Percentiles rank a stretch among this genome's conserved stretches.
Conservation (phyloP, 352 stramenopile genomes). For the Sclerospora graminicola region DNA sequence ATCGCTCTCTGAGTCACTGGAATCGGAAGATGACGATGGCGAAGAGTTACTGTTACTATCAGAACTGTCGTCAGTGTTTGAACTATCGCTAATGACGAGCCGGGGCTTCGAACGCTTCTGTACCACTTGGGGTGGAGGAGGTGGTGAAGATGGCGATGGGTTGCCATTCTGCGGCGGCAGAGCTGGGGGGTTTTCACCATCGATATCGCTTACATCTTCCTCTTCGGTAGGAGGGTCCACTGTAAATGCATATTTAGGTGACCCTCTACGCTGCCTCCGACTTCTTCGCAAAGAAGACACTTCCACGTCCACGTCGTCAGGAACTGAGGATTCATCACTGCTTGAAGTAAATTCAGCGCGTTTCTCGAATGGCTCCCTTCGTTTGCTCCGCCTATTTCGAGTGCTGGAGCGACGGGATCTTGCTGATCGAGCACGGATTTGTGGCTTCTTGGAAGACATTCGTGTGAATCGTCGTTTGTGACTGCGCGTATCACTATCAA, state of each 20-base stretch:
- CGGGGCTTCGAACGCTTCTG: slow-evolving; percentile 23
- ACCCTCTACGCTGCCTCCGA: slow-evolving; percentile 4
- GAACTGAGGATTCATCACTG: slow-evolving; percentile 15
- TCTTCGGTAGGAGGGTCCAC: slow-evolving; percentile 11
- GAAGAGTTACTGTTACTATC: slow-evolving; percentile 23
- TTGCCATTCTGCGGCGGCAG: slow-evolving; percentile 7
- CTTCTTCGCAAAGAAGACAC: slow-evolving; percentile 15
- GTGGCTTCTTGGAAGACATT: slow-evolving; percentile 9
- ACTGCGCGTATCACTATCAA: slow-evolving; percentile 21
- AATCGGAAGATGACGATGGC: slow-evolving; percentile 33
- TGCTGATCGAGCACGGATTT: slow-evolving; percentile 11
- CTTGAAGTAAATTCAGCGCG: slow-evolving; percentile 13
- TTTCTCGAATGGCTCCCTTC: slow-evolving; percentile 16
- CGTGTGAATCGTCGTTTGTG: slow-evolving; percentile 17
- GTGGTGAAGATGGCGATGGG: slow-evolving; percentile 12
- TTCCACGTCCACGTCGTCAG: slow-evolving; percentile 7
- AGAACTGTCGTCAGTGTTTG: slow-evolving; percentile 45
- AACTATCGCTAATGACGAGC: slow-evolving; percentile 51
- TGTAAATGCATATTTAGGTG: slow-evolving; percentile 5
- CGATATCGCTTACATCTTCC: slow-evolving; percentile 10
- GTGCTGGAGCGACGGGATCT: slow-evolving; percentile 8
- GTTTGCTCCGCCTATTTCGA: slow-evolving; percentile 13
- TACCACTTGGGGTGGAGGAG: slow-evolving; percentile 18
- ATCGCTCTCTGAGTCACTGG: slow-evolving; percentile 24
- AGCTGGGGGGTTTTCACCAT: slow-evolving; percentile 4